A percentile compares a stretch with the other conserved stretches of the same genome.
These are phyloP conservation scores for Linderniella brevidens DNA, from an alignment of 257 asterid genomes.

Conservation along the genomic window DNA sequence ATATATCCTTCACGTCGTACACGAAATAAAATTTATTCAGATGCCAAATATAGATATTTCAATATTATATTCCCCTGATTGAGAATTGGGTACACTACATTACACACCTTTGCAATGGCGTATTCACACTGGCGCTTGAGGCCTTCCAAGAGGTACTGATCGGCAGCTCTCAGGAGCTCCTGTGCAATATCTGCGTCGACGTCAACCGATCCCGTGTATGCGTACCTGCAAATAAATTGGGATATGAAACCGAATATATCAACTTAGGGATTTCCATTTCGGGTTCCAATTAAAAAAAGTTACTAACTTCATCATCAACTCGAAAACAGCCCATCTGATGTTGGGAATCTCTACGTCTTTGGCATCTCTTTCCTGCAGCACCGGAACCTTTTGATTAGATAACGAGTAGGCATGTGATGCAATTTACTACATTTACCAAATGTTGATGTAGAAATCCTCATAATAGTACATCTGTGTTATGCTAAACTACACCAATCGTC, in stretches of 20 bases:
- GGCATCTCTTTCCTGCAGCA: conserved; percentile 86
- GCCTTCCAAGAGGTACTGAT: conserved; percentile 96
- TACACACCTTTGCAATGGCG: conserved; percentile 84
- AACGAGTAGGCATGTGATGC: too few species aligned
- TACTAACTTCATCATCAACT: conserved; percentile 90
- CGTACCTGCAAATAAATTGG: conserved; percentile 36
- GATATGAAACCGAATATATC: conserved; percentile 4
- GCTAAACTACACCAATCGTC: too few species aligned
- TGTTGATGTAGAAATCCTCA: too few species aligned
- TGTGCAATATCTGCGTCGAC: conserved; percentile 73
- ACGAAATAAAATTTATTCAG: conserved; percentile 8
- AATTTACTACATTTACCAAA: too few species aligned
- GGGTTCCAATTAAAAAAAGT: conserved; percentile 1
- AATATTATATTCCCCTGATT: not conserved
- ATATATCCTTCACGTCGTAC: conserved; percentile 45
- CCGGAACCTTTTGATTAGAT: not conserved
- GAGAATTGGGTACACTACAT: not conserved
- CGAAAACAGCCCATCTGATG: conserved; percentile 90
- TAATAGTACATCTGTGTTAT: too few species aligned
- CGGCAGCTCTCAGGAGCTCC: conserved; percentile 92
- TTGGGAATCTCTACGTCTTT: conserved; percentile 95
- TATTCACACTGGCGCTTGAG: conserved; percentile 88
- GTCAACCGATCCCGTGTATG: conserved; percentile 84
- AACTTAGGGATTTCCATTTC: not conserved
- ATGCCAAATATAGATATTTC: not conserved